Conservation (phyloP, 768 basidiomycete species). For the Epithele typhae region DNA sequence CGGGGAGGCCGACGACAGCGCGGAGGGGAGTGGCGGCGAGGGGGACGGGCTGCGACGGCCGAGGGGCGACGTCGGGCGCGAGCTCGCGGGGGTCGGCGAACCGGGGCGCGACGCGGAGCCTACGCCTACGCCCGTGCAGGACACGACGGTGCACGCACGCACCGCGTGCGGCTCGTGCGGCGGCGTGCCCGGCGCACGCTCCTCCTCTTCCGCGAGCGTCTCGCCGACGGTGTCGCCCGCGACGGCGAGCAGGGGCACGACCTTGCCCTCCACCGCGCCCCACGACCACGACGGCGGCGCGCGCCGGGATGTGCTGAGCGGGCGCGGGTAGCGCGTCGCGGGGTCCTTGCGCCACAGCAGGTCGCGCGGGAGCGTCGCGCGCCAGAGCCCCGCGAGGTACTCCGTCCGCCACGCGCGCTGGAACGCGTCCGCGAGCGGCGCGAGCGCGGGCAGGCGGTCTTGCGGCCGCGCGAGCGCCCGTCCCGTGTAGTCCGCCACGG, state of each 20-base stretch:
- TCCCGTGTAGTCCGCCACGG: conserved; percentile 1
- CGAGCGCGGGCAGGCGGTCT: conserved; percentile 10
- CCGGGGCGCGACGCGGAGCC: no score
- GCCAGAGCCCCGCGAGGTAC: conserved; percentile 13
- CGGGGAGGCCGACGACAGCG: no score
- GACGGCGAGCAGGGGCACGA: background rate
- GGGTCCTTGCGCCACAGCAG: conserved; percentile 4
- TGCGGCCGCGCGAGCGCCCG: background rate
- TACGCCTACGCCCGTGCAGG: no score
- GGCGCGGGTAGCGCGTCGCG: background rate
- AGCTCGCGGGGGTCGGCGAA: no score
- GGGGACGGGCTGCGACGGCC: no score
- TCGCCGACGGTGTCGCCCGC: background rate
- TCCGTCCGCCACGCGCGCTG: conserved; percentile 4
- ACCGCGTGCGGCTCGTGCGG: no score
- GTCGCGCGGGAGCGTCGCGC: conserved; percentile 1
- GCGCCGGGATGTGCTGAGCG: background rate
- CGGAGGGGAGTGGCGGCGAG: no score
- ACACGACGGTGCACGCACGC: no score
- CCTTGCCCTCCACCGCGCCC: conserved; percentile 8
- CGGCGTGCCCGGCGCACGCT: no score
- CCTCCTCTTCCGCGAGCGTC: no score
- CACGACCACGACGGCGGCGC: conserved; percentile 11
- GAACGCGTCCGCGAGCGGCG: conserved; percentile 6
- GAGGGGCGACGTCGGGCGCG: no score